Base-by-base conservation (phyloP, 2,329 filamentous ascomycete species). In the Fusarium mexicanum region DNA sequence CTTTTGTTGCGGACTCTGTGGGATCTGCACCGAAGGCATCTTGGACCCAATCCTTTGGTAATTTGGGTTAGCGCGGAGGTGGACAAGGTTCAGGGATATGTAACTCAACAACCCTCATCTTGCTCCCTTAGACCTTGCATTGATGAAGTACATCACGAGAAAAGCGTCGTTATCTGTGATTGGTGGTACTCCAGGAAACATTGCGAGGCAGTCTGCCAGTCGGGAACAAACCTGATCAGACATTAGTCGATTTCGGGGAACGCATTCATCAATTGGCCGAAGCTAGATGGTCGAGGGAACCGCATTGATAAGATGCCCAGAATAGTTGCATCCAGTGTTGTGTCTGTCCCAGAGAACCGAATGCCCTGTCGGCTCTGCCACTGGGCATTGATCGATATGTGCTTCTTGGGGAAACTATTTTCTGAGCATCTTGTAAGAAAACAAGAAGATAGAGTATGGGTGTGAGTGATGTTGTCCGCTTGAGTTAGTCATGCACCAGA, bases 31-130 rank as follows among this genome's bases (percentile, higher is more conserved):
- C 50, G 57, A 70, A 63, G 46, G 63, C 62, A 72, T 46, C 43
- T 75, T 54, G 47, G 72, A 75, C 75, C 76, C 76, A 76, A 64
- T 63, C 59, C 67, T 74, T 63, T 77, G 76, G 76, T 40, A 70
- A 65, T 70, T 48, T 47, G 47, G 66, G 66, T 62, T 78, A 78
- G 75, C 63, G 76, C 60, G 63, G 69, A 64, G 72, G 53, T 31
- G 22, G 53, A 44, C 68, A 78, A 65, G 75, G 76, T 77, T 77
- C 69, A 76, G 66, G 76, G 69, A 68, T 73, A 68, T 37, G 60
- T 46, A 55, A 51, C 69, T 54, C 46, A 58, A 59, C 59, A 75
- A 71, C 69, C 69, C 58, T 78, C 75, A 77, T 78, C 53, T 61
- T 71, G 41, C 29, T 66, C 66, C 62, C 71, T 61, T 58, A 50